phyloP scores from a whole-genome alignment of 345 rosid species.

The Mercurialis annua region DNA sequence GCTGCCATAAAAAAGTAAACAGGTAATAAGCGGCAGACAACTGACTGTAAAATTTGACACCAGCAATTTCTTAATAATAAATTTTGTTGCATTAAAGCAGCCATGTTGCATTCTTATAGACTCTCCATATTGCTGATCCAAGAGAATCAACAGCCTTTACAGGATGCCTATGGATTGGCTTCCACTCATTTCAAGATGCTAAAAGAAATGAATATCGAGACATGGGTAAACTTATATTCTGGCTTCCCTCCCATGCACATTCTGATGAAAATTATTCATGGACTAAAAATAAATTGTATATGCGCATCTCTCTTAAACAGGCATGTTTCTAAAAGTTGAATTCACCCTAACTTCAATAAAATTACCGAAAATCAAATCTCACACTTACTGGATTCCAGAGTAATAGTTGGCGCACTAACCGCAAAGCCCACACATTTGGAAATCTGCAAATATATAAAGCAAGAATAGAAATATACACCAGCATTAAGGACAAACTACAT shows the following conservation, averaged over 20 bases:
- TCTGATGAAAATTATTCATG: not conserved
- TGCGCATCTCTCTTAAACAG: not conserved
- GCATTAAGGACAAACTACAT: constrained; percentile 2
- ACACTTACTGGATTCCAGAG: constrained; percentile 83
- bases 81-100: not conserved
- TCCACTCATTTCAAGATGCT: not conserved
- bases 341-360: not conserved
- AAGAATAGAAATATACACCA: constrained; percentile 2
- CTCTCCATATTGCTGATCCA: not conserved
- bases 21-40: not conserved
- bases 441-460: constrained; percentile 47
- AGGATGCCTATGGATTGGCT: not conserved
- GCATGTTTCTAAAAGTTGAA: not conserved
- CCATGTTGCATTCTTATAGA: not conserved
- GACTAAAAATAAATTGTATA: not conserved
- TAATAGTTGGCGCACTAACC: constrained; percentile 76
- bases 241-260: not conserved
- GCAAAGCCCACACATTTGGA: constrained; percentile 75
- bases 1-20: not conserved
- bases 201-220: not conserved
- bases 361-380: constrained; percentile 7
- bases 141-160: not conserved
- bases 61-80: not conserved
- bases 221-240: not conserved
- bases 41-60: not conserved